A percentile compares a stretch with the other conserved stretches of the same genome.
Evolutionary conservation across 306 rosid genomes (phyloP).

Genomic region (Neltuma alba): DNA sequence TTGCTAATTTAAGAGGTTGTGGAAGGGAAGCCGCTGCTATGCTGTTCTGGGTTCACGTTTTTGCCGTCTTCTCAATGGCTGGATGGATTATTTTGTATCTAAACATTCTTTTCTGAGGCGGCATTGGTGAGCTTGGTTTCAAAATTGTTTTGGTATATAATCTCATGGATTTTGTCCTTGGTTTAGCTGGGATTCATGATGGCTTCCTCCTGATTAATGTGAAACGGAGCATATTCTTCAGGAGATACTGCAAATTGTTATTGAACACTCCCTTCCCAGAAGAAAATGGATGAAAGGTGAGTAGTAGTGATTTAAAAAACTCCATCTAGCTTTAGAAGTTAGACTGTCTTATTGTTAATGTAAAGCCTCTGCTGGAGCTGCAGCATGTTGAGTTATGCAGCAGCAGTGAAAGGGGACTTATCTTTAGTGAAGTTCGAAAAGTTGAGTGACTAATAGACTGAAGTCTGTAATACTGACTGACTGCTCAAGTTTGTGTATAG

Average conservation of each 20-base stretch:
- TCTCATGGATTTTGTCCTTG: not conserved
- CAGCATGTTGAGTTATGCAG: not conserved
- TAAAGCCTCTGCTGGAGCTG: not conserved
- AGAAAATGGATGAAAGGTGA: not conserved
- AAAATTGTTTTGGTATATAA: conserved; percentile 17
- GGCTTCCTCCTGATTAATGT: conserved; percentile 24
- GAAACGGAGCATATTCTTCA: not conserved
- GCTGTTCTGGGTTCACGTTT: conserved; percentile 95
- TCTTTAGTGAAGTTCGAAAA: not conserved
- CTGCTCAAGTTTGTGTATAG: not conserved
- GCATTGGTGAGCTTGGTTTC: conserved; percentile 2
- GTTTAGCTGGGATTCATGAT: not conserved
- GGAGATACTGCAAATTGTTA: not conserved
- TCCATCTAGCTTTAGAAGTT: not conserved
- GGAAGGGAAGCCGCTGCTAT: conserved; percentile 94
- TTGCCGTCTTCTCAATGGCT: conserved; percentile 92
- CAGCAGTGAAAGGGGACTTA: not conserved
- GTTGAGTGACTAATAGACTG: not conserved
- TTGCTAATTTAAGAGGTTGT: conserved; percentile 96
- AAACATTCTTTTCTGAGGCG: conserved; percentile 69
- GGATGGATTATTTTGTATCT: conserved; percentile 81
- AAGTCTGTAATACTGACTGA: not conserved
- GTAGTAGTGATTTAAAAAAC: not conserved
- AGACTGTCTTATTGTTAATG: not conserved
- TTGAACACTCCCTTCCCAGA: not conserved